Evolutionary conservation across 2,329 filamentous ascomycete genomes (phyloP).

Genomic region (Fonsecaea monophora): DNA sequence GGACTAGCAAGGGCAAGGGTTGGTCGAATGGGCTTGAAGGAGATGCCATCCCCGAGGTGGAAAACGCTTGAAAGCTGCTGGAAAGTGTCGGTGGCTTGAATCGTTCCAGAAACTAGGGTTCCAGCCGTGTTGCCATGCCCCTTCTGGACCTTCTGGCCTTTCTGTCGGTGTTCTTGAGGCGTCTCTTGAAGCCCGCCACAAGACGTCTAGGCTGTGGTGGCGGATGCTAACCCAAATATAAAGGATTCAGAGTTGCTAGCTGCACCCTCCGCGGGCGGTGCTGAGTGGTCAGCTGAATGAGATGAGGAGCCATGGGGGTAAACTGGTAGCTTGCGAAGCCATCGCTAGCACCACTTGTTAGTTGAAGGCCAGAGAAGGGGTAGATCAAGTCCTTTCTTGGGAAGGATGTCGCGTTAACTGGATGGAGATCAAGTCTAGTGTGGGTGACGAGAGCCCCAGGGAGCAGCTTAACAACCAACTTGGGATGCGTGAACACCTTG

Average conservation of each 20-base stretch:
- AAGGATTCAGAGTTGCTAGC: background rate
- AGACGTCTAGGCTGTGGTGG: background rate
- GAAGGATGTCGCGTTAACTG: background rate
- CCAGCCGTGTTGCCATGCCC: background rate
- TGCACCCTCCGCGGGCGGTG: background rate
- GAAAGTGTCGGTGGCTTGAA: slow-evolving; percentile 19
- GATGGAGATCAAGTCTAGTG: slow-evolving; percentile 1
- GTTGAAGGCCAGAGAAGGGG: slow-evolving; percentile 7
- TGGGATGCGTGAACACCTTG: background rate
- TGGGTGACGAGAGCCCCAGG: background rate
- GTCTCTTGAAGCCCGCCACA: background rate
- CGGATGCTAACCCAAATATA: background rate
- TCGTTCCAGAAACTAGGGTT: slow-evolving; percentile 11
- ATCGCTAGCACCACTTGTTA: background rate
- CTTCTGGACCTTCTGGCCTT: slow-evolving; percentile 2
- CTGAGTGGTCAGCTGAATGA: background rate
- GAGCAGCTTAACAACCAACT: background rate
- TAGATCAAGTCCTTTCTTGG: slow-evolving; percentile 8
- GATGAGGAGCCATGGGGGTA: slow-evolving; percentile 1
- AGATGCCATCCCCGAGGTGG: slow-evolving; percentile 9
- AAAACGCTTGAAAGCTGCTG: slow-evolving; percentile 16
- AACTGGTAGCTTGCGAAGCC: background rate
- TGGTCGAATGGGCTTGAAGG: background rate
- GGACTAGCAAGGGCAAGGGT: slow-evolving; percentile 16
- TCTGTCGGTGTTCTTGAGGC: slow-evolving; percentile 6